A percentile compares a stretch with the other conserved stretches of the same genome.
Conservation (phyloP, 805 yeast genomes). For the Saccharomycopsis microspora region DNA sequence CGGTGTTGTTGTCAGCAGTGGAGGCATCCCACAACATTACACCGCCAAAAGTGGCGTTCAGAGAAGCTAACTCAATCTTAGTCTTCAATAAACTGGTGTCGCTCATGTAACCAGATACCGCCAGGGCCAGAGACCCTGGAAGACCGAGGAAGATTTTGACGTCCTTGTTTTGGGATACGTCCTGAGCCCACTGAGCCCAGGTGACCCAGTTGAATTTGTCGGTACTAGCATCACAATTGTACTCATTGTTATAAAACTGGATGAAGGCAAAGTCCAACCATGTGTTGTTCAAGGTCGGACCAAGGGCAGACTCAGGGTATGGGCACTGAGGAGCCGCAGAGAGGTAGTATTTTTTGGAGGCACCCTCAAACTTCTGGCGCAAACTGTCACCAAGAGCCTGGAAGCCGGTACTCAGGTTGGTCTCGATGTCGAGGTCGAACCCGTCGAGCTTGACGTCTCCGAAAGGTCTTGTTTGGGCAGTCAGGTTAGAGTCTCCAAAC, state of each 20-base stretch:
- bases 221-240: conserved; percentile 50
- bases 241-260: conserved; percentile 57
- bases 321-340: conserved; percentile 65
- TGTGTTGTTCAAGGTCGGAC: conserved; percentile 31
- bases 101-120: conserved; percentile 50
- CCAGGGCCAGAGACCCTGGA: conserved; percentile 52
- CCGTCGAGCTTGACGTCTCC: conserved; percentile 59
- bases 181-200: conserved; percentile 41
- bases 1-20: conserved; percentile 14
- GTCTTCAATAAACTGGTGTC: conserved; percentile 23
- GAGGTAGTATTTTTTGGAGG: conserved; percentile 36
- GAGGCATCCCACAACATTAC: conserved; percentile 15
- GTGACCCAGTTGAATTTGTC: conserved; percentile 38
- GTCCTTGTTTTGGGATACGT: conserved; percentile 50
- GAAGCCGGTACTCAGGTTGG: conserved; percentile 35
- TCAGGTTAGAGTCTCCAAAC: conserved; percentile 31
- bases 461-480: conserved; percentile 28
- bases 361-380: conserved; percentile 20
- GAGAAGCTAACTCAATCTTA: conserved; percentile 12
- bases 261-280: conserved; percentile 49
- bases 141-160: conserved; percentile 66
- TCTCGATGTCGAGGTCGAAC: conserved; percentile 85
- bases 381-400: conserved; percentile 31
- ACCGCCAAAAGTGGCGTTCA: conserved; percentile 15
- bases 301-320: conserved; percentile 41